These are phyloP conservation scores for Pythium apleroticum DNA, from an alignment of 352 stramenopile genomes.

Conservation along the genomic window DNA sequence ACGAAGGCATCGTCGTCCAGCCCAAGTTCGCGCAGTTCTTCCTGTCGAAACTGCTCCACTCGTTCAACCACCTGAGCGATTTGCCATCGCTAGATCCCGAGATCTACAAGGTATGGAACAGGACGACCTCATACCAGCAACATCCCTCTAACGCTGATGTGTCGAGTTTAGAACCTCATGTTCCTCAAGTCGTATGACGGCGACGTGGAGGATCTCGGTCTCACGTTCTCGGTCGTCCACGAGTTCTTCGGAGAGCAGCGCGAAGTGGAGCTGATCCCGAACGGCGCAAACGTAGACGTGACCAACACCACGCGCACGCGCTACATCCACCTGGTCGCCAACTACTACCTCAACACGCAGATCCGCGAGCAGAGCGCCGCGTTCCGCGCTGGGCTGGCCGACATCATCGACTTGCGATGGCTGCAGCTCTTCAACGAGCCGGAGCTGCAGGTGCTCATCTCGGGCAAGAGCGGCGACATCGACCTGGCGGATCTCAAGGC, in stretches of 20 bases:
- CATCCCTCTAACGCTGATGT: neutral
- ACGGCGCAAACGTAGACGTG: constrained; percentile 84
- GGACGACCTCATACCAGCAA: neutral
- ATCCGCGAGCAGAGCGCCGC: constrained; percentile 91
- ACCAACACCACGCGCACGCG: constrained; percentile 93
- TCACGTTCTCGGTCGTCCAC: constrained; percentile 91
- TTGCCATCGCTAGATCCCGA: constrained; percentile 91
- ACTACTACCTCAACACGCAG: constrained; percentile 95
- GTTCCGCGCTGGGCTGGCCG: constrained; percentile 90
- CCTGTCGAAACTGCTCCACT: constrained; percentile 89
- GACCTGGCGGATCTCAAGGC: constrained; percentile 83
- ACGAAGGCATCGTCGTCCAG: constrained; percentile 95
- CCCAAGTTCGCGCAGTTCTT: constrained; percentile 97
- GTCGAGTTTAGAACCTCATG: constrained; percentile 83
- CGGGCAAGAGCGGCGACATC: constrained; percentile 54
- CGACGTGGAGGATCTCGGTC: constrained; percentile 87
- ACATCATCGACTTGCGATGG: constrained; percentile 93
- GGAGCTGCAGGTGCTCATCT: constrained; percentile 96
- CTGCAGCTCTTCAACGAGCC: constrained; percentile 96
- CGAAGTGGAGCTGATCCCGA: constrained; percentile 88
- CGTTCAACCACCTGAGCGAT: constrained; percentile 82
- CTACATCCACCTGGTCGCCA: constrained; percentile 96
- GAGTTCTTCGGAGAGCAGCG: constrained; percentile 87
- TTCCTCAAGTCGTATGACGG: constrained; percentile 96
- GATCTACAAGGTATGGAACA: constrained; percentile 87